These are phyloP conservation scores for Exobasidium cylindrosporum DNA, from an alignment of 1,284 basidiomycete genomes.

Conservation along the genomic window DNA sequence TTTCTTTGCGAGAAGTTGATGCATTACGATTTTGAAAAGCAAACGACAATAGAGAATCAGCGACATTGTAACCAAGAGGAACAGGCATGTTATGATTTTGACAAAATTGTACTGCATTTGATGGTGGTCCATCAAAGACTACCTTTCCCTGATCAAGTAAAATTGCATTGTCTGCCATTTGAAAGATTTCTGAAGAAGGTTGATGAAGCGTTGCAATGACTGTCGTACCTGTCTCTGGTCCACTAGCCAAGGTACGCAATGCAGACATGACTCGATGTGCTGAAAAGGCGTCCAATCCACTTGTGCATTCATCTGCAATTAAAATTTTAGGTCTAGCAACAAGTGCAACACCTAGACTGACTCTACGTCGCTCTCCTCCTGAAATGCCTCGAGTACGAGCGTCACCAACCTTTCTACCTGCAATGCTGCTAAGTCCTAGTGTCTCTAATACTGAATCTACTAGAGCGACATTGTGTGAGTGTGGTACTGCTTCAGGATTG, in stretches of 20 bases:
- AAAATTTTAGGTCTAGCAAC: slow-evolving; percentile 35
- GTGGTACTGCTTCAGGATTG: slow-evolving; percentile 31
- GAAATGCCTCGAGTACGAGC: slow-evolving; percentile 33
- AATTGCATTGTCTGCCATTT: slow-evolving; percentile 33
- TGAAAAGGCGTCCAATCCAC: slow-evolving; percentile 38
- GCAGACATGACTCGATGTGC: slow-evolving; percentile 34
- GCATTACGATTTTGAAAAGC: slow-evolving; percentile 17
- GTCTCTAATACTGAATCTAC: slow-evolving; percentile 24
- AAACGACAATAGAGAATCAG: slow-evolving; percentile 35
- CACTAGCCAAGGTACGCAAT: slow-evolving; percentile 25
- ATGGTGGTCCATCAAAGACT: slow-evolving; percentile 35
- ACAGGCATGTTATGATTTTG: slow-evolving; percentile 28
- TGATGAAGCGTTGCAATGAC: slow-evolving; percentile 43
- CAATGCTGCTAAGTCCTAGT: slow-evolving; percentile 31
- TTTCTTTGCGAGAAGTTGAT: background rate
- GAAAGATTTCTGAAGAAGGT: slow-evolving; percentile 40
- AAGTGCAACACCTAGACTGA: slow-evolving; percentile 38
- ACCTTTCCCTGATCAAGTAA: slow-evolving; percentile 32
- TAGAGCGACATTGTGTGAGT: slow-evolving; percentile 23
- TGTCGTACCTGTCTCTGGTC: slow-evolving; percentile 20
- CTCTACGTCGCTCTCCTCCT: slow-evolving; percentile 38
- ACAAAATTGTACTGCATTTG: slow-evolving; percentile 32
- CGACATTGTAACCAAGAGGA: slow-evolving; percentile 36
- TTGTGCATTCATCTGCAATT: slow-evolving; percentile 38
- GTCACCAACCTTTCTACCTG: slow-evolving; percentile 35